Base-by-base conservation (phyloP, 352 stramenopile genomes). In the Aphanomyces cochlioides region DNA sequence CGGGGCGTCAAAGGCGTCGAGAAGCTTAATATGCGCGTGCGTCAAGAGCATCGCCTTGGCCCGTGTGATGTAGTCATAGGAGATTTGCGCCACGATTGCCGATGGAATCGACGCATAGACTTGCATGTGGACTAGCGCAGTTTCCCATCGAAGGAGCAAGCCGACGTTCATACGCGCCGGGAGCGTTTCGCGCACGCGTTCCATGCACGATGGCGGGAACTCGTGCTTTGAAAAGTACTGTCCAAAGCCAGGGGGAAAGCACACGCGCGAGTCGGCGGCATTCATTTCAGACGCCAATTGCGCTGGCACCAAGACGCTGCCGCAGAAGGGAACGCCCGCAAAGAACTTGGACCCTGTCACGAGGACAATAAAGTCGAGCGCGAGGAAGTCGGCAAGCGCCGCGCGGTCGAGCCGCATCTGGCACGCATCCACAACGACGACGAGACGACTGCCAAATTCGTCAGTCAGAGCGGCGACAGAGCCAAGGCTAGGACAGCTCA, bases 301-400 rank as follows among this genome's bases (percentile, higher is more conserved):
- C 69, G 87, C 87, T 0, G 89, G 87, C 69, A 96, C 73, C n/a
- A 95, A 67, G 56, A 96, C 83, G 3, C 84, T 85, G 63, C 89
- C 89, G 56, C 87, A 93, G 72, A 96, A 96, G 3, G 89, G 89
- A 0, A 85, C 87, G 6, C 87, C 89, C 15, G 79, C 87, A 59
- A 92, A 96, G 72, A 95, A 96, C 75, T 96, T 96, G 54, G 87
- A 95, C 37, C 87, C 88, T 3, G 89, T 96, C 21, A 91, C 78
- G 13, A 96, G 77, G 39, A 85, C 86, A 3, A 96, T 65, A 56
- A 87, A 95, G 3, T 85, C 84, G 19, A 81, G 83, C 19, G 69
- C 56, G 3, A 72, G 67, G 72, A 92, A 95, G 72, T 88, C 77
- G 60, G 78, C 77, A 67, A 93, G 88, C 15, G 83, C 65, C 6